Evolutionary conservation across 306 rosid genomes (phyloP), one percentile per base, ranked within the genome.

Genomic region (Vigna trinervia): DNA sequence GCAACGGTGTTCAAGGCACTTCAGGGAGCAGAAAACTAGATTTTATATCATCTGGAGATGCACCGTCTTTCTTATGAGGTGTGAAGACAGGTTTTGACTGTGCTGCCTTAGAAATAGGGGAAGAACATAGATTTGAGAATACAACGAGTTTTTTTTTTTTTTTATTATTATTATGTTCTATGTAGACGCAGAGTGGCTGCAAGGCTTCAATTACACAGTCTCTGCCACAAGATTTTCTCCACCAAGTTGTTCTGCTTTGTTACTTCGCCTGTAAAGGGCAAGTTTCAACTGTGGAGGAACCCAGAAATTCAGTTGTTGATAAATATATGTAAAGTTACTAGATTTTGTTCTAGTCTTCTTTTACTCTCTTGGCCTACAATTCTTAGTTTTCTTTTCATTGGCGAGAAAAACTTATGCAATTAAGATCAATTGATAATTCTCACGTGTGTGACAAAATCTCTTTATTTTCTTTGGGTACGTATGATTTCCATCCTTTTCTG

Each of bases 41-140:
- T 61, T 88, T 36, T 88, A 89, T 41, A 89, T 91, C 69, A 83
- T 89, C 74, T 89, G 92, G 97, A 89, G 87, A 79, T 89, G 94
- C 86, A 80, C 83, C 0, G 82, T 89, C 71, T 75, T 83, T 61
- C 94, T 91, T 64, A 78, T 91, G 15, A 38, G 83, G 12, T 81
- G 92, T 86, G 85, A 88, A 28, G 87, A 88, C 63, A 56, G 78
- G 56, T 39, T 60, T 19, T 76, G 53, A 61, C 23, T 12, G n/a
- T 12, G n/a, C 46, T 17, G 26, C 2, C 59, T 19, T 6, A 12
- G 3, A 62, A 3, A 15, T 62, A 30, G 30, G 23, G 26, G 13
- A 64, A 22, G 7, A 20, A 14, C 51, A 1, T 17, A 30, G 66
- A 7, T 41, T 39, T 12, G 12, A 45, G 48, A 54, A 73, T 34